Evolutionary conservation across 23 red algal genomes (phyloP), one percentile per base, ranked within the genome.

Genomic region (Porphyridium purpureum): DNA sequence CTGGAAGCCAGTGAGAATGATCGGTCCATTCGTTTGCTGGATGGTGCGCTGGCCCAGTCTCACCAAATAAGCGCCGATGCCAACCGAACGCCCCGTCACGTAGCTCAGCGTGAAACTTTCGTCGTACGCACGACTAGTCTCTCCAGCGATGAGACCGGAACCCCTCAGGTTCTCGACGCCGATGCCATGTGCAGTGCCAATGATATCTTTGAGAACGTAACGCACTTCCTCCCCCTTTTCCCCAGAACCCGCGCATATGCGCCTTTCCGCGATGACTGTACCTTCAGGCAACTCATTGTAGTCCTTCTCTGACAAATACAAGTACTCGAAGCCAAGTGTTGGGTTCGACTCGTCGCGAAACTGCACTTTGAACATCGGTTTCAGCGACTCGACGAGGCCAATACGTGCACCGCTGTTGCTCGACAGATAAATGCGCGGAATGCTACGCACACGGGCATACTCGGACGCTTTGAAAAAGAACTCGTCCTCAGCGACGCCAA

Each of bases 51-150:
- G 77, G n/a, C 90, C 90, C 49, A 98, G 76, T 27, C 90, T 75
- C 17, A 98, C 90, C n/a, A 98, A 63, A 69, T 98, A 98, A 0
- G 90, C 90, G 7, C 90, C 90, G 52, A 98, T 98, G 27, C 90
- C 90, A 33, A 98, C 90, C 35, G 71, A 83, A 11, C 90, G 66
- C 25, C 79, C 78, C 8, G 79, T 76, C 2, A 98, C 90, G 59
- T 80, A 98, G 31, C 72, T 86, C 33, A 98, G 38, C 29, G 90
- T 98, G 46, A 98, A 98, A 4, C 48, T 84, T 36, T 98, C 71
- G 8, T 98, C 70, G 56, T 98, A 98, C 3, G 90, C 90, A 2
- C 50, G 60, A 22, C 67, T 76, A n/a, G 90, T 86, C 49, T 98
- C 90, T 25, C 77, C 81, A 2, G 90, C 90, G 51, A 98, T 81